Conservation (phyloP, 2,329 filamentous ascomycete genomes). For the Fusarium buxicola region DNA sequence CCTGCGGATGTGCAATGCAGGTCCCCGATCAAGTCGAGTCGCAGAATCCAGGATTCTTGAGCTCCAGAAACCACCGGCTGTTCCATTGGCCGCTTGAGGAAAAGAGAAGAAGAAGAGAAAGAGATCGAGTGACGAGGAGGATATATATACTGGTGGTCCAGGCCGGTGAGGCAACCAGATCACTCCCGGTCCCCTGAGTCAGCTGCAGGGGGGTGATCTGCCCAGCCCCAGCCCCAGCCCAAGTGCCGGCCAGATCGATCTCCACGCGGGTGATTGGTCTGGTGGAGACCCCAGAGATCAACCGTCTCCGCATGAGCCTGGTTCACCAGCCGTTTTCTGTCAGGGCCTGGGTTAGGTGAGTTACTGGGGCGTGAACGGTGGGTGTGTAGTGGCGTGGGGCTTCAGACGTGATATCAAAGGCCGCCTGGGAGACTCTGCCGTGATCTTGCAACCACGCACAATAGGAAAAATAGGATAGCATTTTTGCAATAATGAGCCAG, state of each 20-base stretch:
- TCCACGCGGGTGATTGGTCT: not conserved
- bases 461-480: not conserved
- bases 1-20: not conserved
- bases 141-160: conserved; percentile 6
- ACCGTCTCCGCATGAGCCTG: not conserved
- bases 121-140: not conserved
- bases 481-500: not conserved
- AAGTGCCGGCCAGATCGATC: conserved; percentile 2
- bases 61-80: conserved; percentile 17
- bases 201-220: no score
- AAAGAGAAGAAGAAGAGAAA: conserved; percentile 2
- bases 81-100: not conserved
- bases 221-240: not conserved
- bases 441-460: conserved; percentile 17
- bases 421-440: conserved; percentile 14
- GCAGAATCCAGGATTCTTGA: conserved; percentile 25
- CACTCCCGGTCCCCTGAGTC: conserved; percentile 19
- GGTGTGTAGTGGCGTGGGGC: conserved; percentile 7
- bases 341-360: conserved; percentile 12
- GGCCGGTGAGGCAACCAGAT: conserved; percentile 19
- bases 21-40: conserved; percentile 7
- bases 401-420: conserved; percentile 14
- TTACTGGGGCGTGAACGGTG: not conserved
- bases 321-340: conserved; percentile 1
- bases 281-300: not conserved